Conservation (phyloP, 106 monocot species). For the Xerophyta viscosa region DNA sequence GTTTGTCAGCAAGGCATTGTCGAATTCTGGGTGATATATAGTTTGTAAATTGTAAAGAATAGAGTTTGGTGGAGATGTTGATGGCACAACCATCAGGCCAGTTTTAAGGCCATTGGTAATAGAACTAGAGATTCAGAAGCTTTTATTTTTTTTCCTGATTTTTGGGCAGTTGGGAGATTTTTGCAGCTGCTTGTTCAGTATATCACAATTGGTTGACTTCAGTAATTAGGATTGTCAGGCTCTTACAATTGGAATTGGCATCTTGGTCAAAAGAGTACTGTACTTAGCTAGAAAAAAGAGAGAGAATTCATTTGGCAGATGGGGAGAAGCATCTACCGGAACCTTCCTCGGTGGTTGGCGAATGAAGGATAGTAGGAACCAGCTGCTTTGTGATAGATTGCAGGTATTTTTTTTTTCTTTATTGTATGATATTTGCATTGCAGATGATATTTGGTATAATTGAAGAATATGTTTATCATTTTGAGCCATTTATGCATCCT, state of each 20-base stretch:
- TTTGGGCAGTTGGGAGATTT: not conserved
- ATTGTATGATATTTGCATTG: too few species aligned
- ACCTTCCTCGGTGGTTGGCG: not conserved
- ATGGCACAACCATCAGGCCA: not conserved
- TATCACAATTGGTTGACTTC: not conserved
- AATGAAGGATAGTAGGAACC: not conserved
- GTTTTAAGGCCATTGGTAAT: slow-evolving; percentile 5
- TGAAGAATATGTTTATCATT: too few species aligned
- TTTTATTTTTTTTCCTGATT: too few species aligned
- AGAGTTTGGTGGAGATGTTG: slow-evolving; percentile 1
- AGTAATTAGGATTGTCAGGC: too few species aligned
- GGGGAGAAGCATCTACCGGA: not conserved
- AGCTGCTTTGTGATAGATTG: not conserved
- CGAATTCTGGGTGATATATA: slow-evolving; percentile 11
- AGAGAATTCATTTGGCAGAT: not conserved
- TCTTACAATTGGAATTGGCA: too few species aligned
- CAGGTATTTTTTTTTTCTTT: slow-evolving; percentile 4
- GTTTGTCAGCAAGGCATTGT: slow-evolving; percentile 44
- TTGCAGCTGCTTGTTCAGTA: not conserved
- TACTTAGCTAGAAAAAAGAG: not conserved
- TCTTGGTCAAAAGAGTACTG: too few species aligned
- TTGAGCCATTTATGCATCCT: too few species aligned
- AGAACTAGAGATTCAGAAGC: not conserved
- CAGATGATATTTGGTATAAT: too few species aligned
- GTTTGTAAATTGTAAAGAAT: slow-evolving; percentile 5